These are phyloP conservation scores for Cytauxzoon felis DNA, from an alignment of 169 alveolate species.

Conservation along the genomic window DNA sequence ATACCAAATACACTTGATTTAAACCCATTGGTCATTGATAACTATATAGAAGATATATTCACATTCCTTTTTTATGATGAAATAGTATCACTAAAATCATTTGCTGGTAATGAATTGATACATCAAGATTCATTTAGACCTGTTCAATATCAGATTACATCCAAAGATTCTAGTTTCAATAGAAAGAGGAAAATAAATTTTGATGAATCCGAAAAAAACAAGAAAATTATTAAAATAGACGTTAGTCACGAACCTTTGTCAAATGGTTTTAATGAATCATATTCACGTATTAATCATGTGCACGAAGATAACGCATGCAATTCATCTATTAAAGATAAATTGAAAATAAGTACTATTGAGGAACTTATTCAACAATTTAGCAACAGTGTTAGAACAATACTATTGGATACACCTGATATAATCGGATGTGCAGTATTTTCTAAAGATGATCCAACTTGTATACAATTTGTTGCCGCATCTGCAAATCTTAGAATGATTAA, in stretches of 20 bases:
- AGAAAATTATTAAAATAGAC: too few relatives aligned
- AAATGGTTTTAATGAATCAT: too few relatives aligned
- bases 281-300: too few relatives aligned
- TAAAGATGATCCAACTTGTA: conserved; percentile 87
- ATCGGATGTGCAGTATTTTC: conserved; percentile 78
- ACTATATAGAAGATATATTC: conserved; percentile 18
- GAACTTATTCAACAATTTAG: conserved; percentile 35
- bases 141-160: too few relatives aligned
- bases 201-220: too few relatives aligned
- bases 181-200: too few relatives aligned
- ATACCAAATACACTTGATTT: conserved; percentile 13
- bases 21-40: neutral
- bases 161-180: too few relatives aligned
- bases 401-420: conserved; percentile 6
- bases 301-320: too few relatives aligned
- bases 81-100: conserved; percentile 37
- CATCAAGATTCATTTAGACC: too few relatives aligned
- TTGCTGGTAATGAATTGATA: too few relatives aligned
- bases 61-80: conserved; percentile 61
- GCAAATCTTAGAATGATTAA: conserved; percentile 88
- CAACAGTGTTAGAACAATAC: neutral
- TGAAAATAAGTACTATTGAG: neutral
- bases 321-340: conserved; percentile 9
- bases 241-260: too few relatives aligned
- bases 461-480: conserved; percentile 87